Conservation (phyloP, 345 rosid genomes). For the Sisymbrium irio region DNA sequence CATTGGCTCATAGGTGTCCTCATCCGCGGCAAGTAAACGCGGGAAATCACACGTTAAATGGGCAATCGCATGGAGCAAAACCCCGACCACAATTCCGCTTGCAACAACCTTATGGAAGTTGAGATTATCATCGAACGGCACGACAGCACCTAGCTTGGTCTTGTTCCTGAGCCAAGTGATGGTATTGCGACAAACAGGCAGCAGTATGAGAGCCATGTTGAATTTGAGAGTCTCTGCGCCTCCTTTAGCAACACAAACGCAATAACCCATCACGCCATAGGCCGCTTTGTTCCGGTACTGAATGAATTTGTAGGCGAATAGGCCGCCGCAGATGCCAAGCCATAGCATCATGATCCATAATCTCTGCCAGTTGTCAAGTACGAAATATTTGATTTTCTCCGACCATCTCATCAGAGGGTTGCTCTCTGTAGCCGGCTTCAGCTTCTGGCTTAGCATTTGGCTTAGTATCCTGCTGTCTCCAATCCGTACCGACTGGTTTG, state of each 20-base stretch:
- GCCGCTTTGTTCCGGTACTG: conserved; percentile 57
- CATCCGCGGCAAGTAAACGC: conserved; percentile 51
- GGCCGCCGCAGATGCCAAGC: conserved; percentile 56
- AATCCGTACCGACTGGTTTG: conserved; percentile 64
- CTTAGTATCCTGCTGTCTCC: conserved; percentile 69
- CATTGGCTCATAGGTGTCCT: conserved; percentile 60
- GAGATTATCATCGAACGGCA: conserved; percentile 85
- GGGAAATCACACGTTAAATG: conserved; percentile 90
- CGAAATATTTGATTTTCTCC: conserved; percentile 51
- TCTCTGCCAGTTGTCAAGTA: conserved; percentile 84
- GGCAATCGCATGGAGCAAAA: conserved; percentile 62
- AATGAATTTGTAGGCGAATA: conserved; percentile 69
- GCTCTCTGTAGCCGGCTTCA: conserved; percentile 61
- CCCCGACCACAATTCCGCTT: conserved; percentile 56
- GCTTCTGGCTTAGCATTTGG: conserved; percentile 78
- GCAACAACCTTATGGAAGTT: conserved; percentile 89
- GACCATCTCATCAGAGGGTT: conserved; percentile 50
- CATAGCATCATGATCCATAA: conserved; percentile 75
- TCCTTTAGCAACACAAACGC: conserved; percentile 85
- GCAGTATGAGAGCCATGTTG: conserved; percentile 83
- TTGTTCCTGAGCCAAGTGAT: conserved; percentile 92
- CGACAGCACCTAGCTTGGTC: conserved; percentile 62
- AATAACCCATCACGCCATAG: conserved; percentile 73
- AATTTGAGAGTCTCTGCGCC: conserved; percentile 83
- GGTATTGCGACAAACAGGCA: conserved; percentile 83